A percentile compares a stretch with the other conserved stretches of the same genome.
phyloP scores from a whole-genome alignment of 371 early-diverging fungal genomes.

The Saksenaea oblongispora region DNA sequence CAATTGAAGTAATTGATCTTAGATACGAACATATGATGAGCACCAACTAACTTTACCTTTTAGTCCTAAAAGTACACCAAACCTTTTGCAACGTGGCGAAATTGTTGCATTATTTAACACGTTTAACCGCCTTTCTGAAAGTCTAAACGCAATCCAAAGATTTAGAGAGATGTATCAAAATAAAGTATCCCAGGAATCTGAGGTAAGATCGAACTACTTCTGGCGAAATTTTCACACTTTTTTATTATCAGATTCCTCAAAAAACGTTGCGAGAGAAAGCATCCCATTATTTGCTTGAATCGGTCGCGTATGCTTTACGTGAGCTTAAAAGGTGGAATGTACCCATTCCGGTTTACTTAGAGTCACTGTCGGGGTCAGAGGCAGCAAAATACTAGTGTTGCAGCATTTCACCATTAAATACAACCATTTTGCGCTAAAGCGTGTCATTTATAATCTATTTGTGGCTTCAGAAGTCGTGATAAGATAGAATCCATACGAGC shows the following conservation, averaged over 20 bases:
- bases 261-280: background rate
- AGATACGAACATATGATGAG: background rate
- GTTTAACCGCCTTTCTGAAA: constrained; percentile 84
- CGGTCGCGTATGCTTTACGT: background rate
- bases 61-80: constrained; percentile 52
- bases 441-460: background rate
- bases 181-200: background rate
- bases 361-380: background rate
- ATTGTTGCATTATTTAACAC: constrained; percentile 94
- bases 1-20: constrained; percentile 46
- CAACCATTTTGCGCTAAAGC: too few species aligned
- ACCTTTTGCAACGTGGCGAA: constrained; percentile 77
- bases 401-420: background rate
- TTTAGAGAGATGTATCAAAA: constrained; percentile 72
- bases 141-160: constrained; percentile 66
- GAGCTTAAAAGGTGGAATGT: background rate
- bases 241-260: background rate
- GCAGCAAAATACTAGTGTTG: background rate
- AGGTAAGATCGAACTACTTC: background rate
- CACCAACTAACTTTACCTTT: constrained; percentile 3
- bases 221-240: background rate
- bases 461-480: constrained; percentile 19
- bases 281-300: background rate
- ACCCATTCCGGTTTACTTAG: background rate
- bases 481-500: constrained; percentile 42